Conservation (phyloP, 495 filamentous ascomycete genomes). For the Penicillium arizonense region DNA sequence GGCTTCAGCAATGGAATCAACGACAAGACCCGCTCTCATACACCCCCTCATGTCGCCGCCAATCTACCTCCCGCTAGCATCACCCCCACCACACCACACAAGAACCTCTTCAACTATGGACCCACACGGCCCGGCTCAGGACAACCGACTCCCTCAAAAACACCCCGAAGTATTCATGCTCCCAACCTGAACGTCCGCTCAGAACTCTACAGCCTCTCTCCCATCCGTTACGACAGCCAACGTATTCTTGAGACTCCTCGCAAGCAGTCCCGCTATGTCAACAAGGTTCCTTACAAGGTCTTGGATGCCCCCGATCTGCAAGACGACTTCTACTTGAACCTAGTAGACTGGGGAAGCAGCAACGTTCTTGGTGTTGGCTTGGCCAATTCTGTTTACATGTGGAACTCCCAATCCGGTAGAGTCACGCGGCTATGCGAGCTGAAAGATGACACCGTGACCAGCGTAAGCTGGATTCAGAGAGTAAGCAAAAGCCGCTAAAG, state of each 20-base stretch:
- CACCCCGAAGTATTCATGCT: conserved; percentile 80
- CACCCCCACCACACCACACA: conserved; percentile 92
- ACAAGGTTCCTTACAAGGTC: conserved; percentile 96
- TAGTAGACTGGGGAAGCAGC: conserved; percentile 97
- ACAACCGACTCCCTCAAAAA: conserved; percentile 82
- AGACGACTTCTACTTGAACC: conserved; percentile 95
- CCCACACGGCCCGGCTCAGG: conserved; percentile 71
- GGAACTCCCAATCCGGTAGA: conserved; percentile 82
- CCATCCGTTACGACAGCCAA: conserved; percentile 85
- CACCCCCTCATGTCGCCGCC: conserved; percentile 67
- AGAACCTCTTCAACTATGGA: conserved; percentile 93
- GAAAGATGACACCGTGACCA: conserved; percentile 90
- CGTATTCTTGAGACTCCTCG: conserved; percentile 86
- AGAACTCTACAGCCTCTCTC: conserved; percentile 90
- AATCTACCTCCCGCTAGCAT: conserved; percentile 64
- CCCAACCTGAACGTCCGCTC: conserved; percentile 83
- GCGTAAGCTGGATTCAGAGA: conserved; percentile 94
- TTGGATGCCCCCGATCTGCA: conserved; percentile 93
- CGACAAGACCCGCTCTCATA: conserved; percentile 73
- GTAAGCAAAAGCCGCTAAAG: conserved; percentile 31
- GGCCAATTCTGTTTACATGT: conserved; percentile 96
- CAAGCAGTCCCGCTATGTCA: conserved; percentile 82
- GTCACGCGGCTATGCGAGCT: conserved; percentile 94
- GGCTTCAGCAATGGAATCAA: conserved; percentile 58
- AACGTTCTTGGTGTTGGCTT: conserved; percentile 91